Evolutionary conservation across 2,329 filamentous ascomycete species (phyloP), one percentile per base, ranked within the genome.

Genomic region (Mycogone perniciosa): DNA sequence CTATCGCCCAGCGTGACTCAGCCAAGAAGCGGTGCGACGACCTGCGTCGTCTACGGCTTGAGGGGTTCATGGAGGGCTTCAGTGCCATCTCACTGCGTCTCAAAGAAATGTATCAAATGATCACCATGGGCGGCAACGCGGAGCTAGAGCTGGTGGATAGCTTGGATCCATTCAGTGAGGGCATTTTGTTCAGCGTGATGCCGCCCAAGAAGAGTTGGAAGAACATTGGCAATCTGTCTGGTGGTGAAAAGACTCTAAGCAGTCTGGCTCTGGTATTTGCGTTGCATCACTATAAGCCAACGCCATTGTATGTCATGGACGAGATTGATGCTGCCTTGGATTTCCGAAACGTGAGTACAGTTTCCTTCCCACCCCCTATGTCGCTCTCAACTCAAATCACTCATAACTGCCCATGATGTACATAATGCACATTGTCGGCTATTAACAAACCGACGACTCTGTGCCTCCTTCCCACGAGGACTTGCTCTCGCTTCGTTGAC

Each of bases 81-180:
- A 86, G 86, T 62, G 86, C 83, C 56, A 99, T 99, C 68, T 97
- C 92, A 1, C 77, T 96, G 27, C 87, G 92, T 1, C 77, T 99
- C 42, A 99, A 99, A 75, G 93, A 99, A 65, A 99, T 99, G 93
- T 99, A 99, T 72, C 93, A 99, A 67, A 96, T 99, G 91, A 99
- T 99, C 67, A 99, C 93, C 26, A 97, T 99, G 90, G 93, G 93
- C 55, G 93, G 93, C 50, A 99, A 99, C 62, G 93, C 93, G 0
- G 93, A 99, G 72, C 81, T 99, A 9, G 95, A 99, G 69, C 83
- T 99, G 27, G 93, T 99, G 38, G 93, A 99, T 73, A 92, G 86
- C 13, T 76, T 99, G 3, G 95, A 99, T 67, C 93, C 93, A 0
- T 99, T 99, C 75, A 90, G 88, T 6, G 93, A 99, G 70, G 93